Evolutionary conservation across 306 rosid genomes (phyloP).

Genomic region (Mimosa bimucronata): DNA sequence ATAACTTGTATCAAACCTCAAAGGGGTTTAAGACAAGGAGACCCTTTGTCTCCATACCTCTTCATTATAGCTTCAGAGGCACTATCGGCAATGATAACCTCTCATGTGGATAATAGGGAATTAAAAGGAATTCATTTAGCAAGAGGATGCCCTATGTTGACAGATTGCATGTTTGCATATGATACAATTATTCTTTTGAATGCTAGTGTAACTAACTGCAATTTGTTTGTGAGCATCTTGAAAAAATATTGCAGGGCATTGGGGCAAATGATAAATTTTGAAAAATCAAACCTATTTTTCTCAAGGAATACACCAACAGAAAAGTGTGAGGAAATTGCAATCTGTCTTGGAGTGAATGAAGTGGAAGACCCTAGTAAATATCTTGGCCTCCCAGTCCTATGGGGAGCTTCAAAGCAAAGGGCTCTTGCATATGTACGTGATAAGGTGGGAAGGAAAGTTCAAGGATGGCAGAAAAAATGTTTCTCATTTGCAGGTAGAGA

Average conservation of each 20-base stretch:
- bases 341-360: too few species aligned
- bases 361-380: too few species aligned
- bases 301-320: background rate
- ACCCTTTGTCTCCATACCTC: background rate
- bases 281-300: background rate
- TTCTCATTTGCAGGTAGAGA: too few species aligned
- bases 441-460: too few species aligned
- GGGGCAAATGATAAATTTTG: background rate
- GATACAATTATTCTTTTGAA: background rate
- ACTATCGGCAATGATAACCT: background rate
- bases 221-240: too few species aligned
- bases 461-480: too few species aligned
- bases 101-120: fast-evolving
- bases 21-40: background rate
- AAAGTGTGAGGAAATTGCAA: too few species aligned
- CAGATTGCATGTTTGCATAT: background rate
- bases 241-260: background rate
- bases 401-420: too few species aligned
- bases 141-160: background rate
- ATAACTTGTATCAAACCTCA: fast-evolving
- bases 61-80: background rate
- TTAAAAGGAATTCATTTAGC: background rate
- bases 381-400: too few species aligned
- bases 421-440: too few species aligned
- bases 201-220: fast-evolving